Base-by-base conservation (phyloP, 2,329 filamentous ascomycete species). In the Fusarium longipes region DNA sequence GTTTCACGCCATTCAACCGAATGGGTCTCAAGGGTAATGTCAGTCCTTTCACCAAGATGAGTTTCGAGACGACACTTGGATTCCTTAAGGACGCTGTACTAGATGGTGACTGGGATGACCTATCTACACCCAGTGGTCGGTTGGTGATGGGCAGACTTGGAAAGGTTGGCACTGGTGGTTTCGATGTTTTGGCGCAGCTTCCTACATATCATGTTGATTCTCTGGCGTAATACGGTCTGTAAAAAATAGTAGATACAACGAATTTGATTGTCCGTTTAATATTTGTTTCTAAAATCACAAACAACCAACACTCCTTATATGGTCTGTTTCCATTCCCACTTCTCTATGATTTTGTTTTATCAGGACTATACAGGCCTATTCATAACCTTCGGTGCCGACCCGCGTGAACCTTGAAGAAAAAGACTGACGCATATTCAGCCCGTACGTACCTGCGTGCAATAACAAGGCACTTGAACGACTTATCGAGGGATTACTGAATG, bases 31-130 rank as follows among this genome's bases (percentile, higher is more conserved):
- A 89, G 75, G 89, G 92, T 68, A 94, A 93, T 74, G 90, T 95
- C 27, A 94, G 90, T 70, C 93, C 96, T 0, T 95, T 99, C 72
- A 95, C 96, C 80, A 98, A 98, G 86, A 98, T 98, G 95, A 97
- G 93, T 78, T 99, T 98, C 81, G 96, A 99, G 86, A 99, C 96
- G 6, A 99, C 96, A 4, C 87, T 98, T 36, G 90, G 91, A 1
- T 97, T 97, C 83, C 84, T 99, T 74, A 94, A 92, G 78, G 96
- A 98, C 76, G 94, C 96, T 2, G 91, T 97, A 25, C 82, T 96
- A 58, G 93, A 97, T 74, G 90, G 92, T 48, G 96, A 98, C 78
- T 93, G 89, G 85, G 96, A 99, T 78, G 91, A 96, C 73, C 82
- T 99, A 63, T 88, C 86, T 61, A 93, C 91, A 62, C 96, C 96